A percentile compares a stretch with the other conserved stretches of the same genome.
phyloP scores from a whole-genome alignment of 495 filamentous ascomycete genomes.

The Talaromyces wortmannii region DNA sequence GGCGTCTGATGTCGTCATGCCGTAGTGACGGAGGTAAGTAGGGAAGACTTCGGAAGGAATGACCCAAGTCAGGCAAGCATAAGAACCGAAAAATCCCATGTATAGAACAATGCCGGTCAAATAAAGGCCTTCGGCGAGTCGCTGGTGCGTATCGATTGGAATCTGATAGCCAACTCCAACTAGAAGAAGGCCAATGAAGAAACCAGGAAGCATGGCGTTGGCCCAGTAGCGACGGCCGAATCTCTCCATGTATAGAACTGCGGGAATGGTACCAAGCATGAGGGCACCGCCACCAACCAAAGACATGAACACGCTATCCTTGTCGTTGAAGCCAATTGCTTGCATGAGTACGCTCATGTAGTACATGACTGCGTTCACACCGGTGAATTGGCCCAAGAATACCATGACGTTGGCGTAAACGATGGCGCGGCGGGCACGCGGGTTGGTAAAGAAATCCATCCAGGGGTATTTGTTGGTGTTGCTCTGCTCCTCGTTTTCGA shows the following conservation, averaged over 20 bases:
- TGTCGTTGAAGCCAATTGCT: slow-evolving; percentile 47
- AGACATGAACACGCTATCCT: slow-evolving; percentile 52
- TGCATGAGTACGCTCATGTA: slow-evolving; percentile 54
- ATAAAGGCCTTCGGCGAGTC: slow-evolving; percentile 42
- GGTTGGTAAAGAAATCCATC: slow-evolving; percentile 57
- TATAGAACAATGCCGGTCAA: slow-evolving; percentile 53
- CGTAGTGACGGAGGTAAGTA: slow-evolving; percentile 52
- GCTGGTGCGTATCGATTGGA: slow-evolving; percentile 23
- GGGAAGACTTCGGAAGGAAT: slow-evolving; percentile 54
- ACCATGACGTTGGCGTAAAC: slow-evolving; percentile 59
- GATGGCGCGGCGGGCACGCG: slow-evolving; percentile 50
- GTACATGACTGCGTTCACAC: slow-evolving; percentile 57
- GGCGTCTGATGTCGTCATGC: slow-evolving; percentile 51
- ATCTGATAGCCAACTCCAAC: slow-evolving; percentile 49
- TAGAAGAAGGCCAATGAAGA: slow-evolving; percentile 52
- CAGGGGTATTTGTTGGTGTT: slow-evolving; percentile 40
- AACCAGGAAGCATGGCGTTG: slow-evolving; percentile 52
- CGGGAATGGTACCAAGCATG: slow-evolving; percentile 50
- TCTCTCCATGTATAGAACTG: slow-evolving; percentile 53
- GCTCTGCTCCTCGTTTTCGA: slow-evolving; percentile 35
- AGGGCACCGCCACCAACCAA: slow-evolving; percentile 55
- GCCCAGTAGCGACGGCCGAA: slow-evolving; percentile 59
- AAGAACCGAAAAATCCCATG: slow-evolving; percentile 57
- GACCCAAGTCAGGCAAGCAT: slow-evolving; percentile 58
- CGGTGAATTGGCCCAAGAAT: slow-evolving; percentile 54